Evolutionary conservation across 2,329 filamentous ascomycete genomes (phyloP), one percentile per base, ranked within the genome.

Genomic region (Fusarium sp.): DNA sequence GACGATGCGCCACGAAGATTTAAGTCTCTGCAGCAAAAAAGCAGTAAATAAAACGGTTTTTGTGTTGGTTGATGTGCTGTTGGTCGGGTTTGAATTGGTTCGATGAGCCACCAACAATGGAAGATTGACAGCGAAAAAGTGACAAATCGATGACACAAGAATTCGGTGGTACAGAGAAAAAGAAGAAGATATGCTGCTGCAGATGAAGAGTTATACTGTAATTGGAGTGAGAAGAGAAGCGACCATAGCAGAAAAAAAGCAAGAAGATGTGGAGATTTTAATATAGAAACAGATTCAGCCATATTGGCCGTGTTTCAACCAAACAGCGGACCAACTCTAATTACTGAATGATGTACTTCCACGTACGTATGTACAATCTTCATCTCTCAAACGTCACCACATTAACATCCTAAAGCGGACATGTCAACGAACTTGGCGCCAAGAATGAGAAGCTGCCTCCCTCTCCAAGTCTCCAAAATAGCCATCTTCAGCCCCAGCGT

Each of bases 271-370:
- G 39, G 39, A 23, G 34, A 45, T 38, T 56, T 34, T 58, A 45
- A 57, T 48, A 48, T 32, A 51, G 36, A 34, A 50, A n/a, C 54
- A 58, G 43, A 26, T 45, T 26, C 28, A 21, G 42, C 38, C n/a
- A 44, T 43, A 30, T 34, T 44, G 23, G 14, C 20, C 30, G 26
- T 30, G 30, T 38, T 19, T 39, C 47, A 46, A 38, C 14, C 28
- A 19, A 23, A 32, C 34, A 36, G 28, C 58, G 59, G 43, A n/a
- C 38, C 44, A 64, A 63, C 60, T 46, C 46, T 64, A 58, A 64
- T 63, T 34, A 43, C 59, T 62, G 12, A 26, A 8, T 28, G 26
- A 28, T 28, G 26, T 28, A 28, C 10, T 11, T 28, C 26, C 3
- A 28, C 26, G 26, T 12, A 28, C n/a, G n/a, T n/a, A n/a, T n/a